Base-by-base conservation (phyloP, 2,329 filamentous ascomycete species). In the Exophiala bonariae region DNA sequence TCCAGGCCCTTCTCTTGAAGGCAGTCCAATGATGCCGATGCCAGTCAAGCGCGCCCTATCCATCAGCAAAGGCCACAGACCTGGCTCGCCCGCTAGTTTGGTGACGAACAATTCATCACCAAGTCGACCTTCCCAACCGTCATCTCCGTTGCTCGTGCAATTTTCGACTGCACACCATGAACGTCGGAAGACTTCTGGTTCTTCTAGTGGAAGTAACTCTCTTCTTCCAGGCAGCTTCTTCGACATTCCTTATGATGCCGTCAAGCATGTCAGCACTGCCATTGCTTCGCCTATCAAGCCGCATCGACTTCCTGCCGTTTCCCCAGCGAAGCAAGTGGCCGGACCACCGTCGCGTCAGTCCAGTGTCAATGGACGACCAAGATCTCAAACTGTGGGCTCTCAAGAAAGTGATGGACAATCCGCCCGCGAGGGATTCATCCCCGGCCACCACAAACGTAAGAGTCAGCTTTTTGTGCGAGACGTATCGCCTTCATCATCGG, bases 401-500 rank as follows among this genome's bases (percentile, higher is more conserved):
- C 89, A 96, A 66, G 93, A 97, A 60, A 89, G 88, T 20, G 95
- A 93, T 56, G 80, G 46, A 85, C 78, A 89, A 13, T 6, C 76
- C 85, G 2, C 82, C 86, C 44, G 80, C 87, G 41, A 68, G 77
- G 47, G 70, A 75, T 81, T 86, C 34, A 75, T 80, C 7, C 81
- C 84, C 41, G 73, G 70, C 22, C 91, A 96, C 62, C 84, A 91
- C 60, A 96, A 96, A 66, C 85, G 93, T 31, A 82, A 90, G 59
- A 97, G 92, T 64, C 93, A 96, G 61, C 86, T 96, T 2, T 89
- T 97, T 59, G 92, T 97, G 65, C 51, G 56, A 32, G 59, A 61
- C 35, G 87, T 96, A 70, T 99, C 93, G 2, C 93, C 93, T 3
- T 97, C 93, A 0, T 97, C 92, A 0, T 99, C 93, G 0, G 93